Evolutionary conservation across 2,329 filamentous ascomycete species (phyloP), one percentile per base, ranked within the genome.

Genomic region (Neocatenulostroma microsporum): DNA sequence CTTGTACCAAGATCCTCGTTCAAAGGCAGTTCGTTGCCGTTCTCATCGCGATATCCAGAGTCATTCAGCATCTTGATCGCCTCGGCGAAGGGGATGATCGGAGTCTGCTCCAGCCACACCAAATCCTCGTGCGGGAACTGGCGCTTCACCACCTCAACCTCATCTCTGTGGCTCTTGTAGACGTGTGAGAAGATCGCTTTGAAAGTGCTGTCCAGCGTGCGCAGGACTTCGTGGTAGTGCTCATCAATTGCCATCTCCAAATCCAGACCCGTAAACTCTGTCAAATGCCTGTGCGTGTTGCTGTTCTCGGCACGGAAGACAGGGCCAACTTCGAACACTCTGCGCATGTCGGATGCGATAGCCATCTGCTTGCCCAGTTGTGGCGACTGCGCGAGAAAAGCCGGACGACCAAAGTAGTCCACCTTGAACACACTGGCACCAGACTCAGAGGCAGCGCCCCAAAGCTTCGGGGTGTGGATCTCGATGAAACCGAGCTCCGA

Each of bases 301-400:
- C 84, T 93, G 66, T 95, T 93, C 59, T 95, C 88, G 1, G 88
- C 88, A 49, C 88, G 79, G 71, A 95, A 95, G 5, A 95, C 87
- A 2, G 84, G 80, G 12, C 85, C 85, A 46, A 91, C 80, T 58
- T 95, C 88, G 54, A 89, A 95, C 5, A 95, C 88, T 34, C 80
- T 78, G 39, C 82, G 81, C 56, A 94, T 91, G 57, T 95, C 88
- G 19, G 87, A 81, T 4, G 86, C 84, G 26, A 95, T 86, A 34
- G 79, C 76, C 83, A 94, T 89, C 62, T 95, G 88, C 66, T 95
- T 95, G 36, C 85, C 84, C 46, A 95, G 63, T 61, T 95, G 88
- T 5, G 88, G 88, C 44, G 84, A 93, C 64, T 95, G 88, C 0
- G 88, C 88, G 11, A 95, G 66, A 67, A 91, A 95, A 3, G 87